Conservation (phyloP, 352 stramenopile genomes). For the Globisporangium nunn region DNA sequence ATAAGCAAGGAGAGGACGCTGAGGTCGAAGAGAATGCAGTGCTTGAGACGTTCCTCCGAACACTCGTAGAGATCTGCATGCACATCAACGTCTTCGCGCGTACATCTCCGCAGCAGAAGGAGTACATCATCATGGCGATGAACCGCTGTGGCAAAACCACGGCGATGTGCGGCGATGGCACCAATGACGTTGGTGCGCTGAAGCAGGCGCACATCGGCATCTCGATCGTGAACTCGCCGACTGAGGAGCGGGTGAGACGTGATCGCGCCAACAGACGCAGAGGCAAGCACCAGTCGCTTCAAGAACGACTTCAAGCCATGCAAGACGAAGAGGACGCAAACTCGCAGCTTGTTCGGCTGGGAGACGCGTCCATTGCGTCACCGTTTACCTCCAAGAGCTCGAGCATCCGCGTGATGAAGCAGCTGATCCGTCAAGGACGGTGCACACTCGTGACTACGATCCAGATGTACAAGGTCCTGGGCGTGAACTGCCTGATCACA, state of each 20-base stretch:
- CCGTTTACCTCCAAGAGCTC: slow-evolving; percentile 93
- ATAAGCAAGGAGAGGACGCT: slow-evolving; percentile 4
- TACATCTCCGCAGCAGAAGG: slow-evolving; percentile 90
- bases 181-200: slow-evolving; percentile 91
- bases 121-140: slow-evolving; percentile 85
- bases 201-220: slow-evolving; percentile 92
- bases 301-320: slow-evolving; percentile 12
- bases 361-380: slow-evolving; percentile 95
- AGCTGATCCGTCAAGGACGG: slow-evolving; percentile 92
- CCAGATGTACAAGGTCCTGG: slow-evolving; percentile 93
- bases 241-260: slow-evolving; percentile 4
- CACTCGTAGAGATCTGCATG: slow-evolving; percentile 22
- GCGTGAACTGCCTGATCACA: slow-evolving; percentile 92
- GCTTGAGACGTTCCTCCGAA: slow-evolving; percentile 22
- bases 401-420: slow-evolving; percentile 60
- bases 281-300: slow-evolving; percentile 6
- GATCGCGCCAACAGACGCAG: background rate
- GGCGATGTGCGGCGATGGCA: slow-evolving; percentile 95
- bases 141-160: slow-evolving; percentile 84
- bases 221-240: slow-evolving; percentile 82
- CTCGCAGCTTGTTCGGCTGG: slow-evolving; percentile 86
- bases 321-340: slow-evolving; percentile 22
- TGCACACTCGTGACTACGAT: slow-evolving; percentile 96
- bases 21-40: slow-evolving; percentile 16
- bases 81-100: slow-evolving; percentile 85